Base-by-base conservation (phyloP, 2,329 filamentous ascomycete species). In the Myriosclerotinia curreyana region DNA sequence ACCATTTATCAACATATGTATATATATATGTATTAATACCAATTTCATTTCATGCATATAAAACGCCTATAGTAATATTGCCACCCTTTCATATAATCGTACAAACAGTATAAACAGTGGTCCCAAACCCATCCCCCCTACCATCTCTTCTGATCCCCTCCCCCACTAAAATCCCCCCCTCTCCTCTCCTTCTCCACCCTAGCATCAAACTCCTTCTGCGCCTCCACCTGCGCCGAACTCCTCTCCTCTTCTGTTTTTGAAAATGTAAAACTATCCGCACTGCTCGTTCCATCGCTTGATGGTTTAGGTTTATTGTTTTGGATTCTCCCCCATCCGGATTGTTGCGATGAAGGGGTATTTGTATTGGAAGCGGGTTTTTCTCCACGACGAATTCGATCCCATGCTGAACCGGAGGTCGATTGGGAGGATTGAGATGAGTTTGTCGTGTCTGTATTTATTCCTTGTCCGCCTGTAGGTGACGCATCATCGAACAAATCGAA, bases 201-300 rank as follows among this genome's bases (percentile, higher is more conserved):
- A 22, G 71, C 71, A 69, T 75, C 73, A 64, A 75, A 75, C 25
- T 74, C 73, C 55, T 67, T 69, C 65, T 75, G 74, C 8, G 71
- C 71, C 56, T 72, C 67, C 20, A 65, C 61, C 53, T 66, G 70
- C 3, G 67, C 69, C 51, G 67, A 66, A 46, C 60, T 65, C 28
- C 65, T 66, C 15, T 71, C 67, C 40, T 71, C 69, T 4, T 69
- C 68, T 2, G 64, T 59, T 48, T 68, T 71, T 0, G 72, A 71
- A 22, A 68, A 72, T n/a, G 72, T 46, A 66, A 68, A 71, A 15
- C 66, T 68, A 56, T 73, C 69, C 20, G 61, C 61, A 17, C 31
- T 31, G 17, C 61, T 53, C 14, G 64, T 48, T 7, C 53, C 66
- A 42, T 69, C 52, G 22, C 56, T 56, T 25, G 62, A 67, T 28